Conservation (phyloP, 164 flowering plant genomes). For the Chimonanthus salicifolius region DNA sequence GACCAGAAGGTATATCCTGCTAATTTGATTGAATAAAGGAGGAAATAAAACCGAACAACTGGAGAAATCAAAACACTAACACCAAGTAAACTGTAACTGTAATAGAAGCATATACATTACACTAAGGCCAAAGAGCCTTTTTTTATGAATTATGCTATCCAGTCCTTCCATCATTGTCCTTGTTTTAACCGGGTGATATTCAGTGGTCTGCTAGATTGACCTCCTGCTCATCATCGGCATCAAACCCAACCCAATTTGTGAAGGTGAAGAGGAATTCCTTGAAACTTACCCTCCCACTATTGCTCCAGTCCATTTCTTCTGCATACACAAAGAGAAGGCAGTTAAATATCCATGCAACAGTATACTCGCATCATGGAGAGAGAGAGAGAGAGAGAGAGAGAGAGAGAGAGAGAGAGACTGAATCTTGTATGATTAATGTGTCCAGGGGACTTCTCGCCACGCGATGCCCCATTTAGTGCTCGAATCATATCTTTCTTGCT, state of each 20-base stretch:
- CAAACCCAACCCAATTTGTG: constrained; percentile 66
- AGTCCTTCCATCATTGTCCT: neutral
- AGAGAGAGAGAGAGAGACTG: constrained; percentile 26
- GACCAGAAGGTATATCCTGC: neutral
- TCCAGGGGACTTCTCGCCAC: constrained; percentile 58
- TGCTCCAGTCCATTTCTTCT: constrained; percentile 83
- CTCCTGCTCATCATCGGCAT: constrained; percentile 36
- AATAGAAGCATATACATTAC: neutral
- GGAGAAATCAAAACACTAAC: neutral
- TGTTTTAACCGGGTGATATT: neutral
- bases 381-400: constrained; percentile 6
- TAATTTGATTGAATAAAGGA: neutral
- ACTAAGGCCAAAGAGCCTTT: neutral
- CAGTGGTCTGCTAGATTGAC: constrained; percentile 1
- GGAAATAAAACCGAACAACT: neutral
- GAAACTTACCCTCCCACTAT: constrained; percentile 56
- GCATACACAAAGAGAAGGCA: constrained; percentile 15
- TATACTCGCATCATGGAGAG: neutral
- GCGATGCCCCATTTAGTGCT: constrained; percentile 50
- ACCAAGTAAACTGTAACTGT: neutral
- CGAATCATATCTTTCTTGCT: constrained; percentile 59
- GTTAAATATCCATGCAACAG: neutral
- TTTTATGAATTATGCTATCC: neutral
- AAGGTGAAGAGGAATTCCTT: constrained; percentile 73
- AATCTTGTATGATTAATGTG: constrained; percentile 50